Conservation (phyloP, 257 asterid genomes). For the Ilex aquifolium region DNA sequence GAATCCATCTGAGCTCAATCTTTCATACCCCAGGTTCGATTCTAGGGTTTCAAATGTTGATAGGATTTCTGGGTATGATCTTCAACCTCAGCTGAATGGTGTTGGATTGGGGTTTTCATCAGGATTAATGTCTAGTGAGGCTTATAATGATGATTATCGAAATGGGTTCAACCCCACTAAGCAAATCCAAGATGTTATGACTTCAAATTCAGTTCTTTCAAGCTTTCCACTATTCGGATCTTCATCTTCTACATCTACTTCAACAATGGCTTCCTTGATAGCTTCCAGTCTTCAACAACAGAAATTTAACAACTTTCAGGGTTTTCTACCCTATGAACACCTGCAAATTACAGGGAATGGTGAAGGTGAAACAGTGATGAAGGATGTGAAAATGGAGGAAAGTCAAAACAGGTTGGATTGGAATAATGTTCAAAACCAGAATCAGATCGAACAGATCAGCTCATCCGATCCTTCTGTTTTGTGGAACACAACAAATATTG, state of each 20-base stretch:
- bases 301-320: constrained; percentile 17
- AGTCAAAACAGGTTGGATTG: constrained; percentile 23
- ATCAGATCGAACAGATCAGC: constrained; percentile 25
- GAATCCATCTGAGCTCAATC: constrained; percentile 19
- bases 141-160: background rate
- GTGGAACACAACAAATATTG: constrained; percentile 25
- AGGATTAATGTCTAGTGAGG: constrained; percentile 12
- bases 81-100: constrained; percentile 17
- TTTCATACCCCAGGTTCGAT: constrained; percentile 21
- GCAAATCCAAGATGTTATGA: constrained; percentile 25
- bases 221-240: constrained; percentile 24
- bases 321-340: constrained; percentile 15
- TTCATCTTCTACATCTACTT: constrained; percentile 18
- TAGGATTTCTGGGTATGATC: constrained; percentile 12
- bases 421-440: constrained; percentile 12
- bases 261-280: constrained; percentile 37
- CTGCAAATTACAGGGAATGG: constrained; percentile 15
- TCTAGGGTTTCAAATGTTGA: constrained; percentile 16
- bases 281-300: constrained; percentile 35
- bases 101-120: constrained; percentile 37
- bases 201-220: constrained; percentile 25
- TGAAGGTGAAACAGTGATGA: constrained; percentile 4
- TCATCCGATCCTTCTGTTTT: constrained; percentile 25
- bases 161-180: constrained; percentile 18
- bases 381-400: constrained; percentile 33